A percentile compares a stretch with the other conserved stretches of the same genome.
These are phyloP conservation scores for Solanum bulbocastanum DNA, from an alignment of 257 asterid genomes.

Conservation along the genomic window DNA sequence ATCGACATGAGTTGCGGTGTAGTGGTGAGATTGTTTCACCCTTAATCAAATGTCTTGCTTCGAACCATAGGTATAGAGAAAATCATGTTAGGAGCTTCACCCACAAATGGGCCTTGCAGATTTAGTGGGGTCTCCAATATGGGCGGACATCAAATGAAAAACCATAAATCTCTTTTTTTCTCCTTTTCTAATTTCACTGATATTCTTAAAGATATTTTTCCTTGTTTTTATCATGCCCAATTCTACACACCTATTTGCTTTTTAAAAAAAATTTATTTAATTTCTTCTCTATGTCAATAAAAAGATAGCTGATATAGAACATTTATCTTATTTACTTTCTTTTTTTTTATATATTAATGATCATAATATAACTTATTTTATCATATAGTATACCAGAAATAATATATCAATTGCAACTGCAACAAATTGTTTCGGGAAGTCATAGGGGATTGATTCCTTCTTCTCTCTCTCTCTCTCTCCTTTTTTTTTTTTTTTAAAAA, in stretches of 20 bases:
- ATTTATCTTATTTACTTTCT: too few species aligned
- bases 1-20: too few species aligned
- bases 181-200: not conserved
- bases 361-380: too few species aligned
- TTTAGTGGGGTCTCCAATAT: not conserved
- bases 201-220: not conserved
- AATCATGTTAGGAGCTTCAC: not conserved
- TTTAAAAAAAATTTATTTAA: too few species aligned
- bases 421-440: not conserved
- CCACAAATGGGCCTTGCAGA: not conserved
- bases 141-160: not conserved
- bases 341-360: too few species aligned
- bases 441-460: not conserved
- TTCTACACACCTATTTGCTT: too few species aligned
- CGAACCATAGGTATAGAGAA: rapidly evolving
- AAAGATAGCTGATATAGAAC: not conserved
- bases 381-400: too few species aligned
- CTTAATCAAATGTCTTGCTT: too few species aligned
- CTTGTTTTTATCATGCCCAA: not conserved
- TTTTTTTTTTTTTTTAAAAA: too few species aligned
- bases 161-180: not conserved
- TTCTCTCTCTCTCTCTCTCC: too few species aligned
- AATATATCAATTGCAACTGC: not conserved
- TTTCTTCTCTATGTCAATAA: not conserved
- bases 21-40: too few species aligned